These are phyloP conservation scores for Vararia minispora DNA, from an alignment of 768 basidiomycete genomes.

Conservation along the genomic window DNA sequence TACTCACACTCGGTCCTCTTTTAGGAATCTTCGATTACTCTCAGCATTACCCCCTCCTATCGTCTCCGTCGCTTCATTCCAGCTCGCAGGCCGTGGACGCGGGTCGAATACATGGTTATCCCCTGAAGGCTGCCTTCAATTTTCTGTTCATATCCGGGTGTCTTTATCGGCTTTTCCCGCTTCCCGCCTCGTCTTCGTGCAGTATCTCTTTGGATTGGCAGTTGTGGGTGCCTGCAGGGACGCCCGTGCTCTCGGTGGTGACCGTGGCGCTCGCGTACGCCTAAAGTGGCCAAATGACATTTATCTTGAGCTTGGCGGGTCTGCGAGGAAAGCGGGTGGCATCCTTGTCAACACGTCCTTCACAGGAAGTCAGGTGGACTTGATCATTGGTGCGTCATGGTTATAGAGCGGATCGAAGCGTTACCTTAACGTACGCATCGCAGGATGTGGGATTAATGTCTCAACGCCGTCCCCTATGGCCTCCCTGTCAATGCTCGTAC, in stretches of 20 bases:
- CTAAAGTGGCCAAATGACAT: conserved; percentile 98
- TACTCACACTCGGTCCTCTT: not conserved
- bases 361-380: conserved; percentile 53
- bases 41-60: conserved; percentile 61
- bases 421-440: conserved; percentile 3
- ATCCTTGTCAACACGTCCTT: conserved; percentile 87
- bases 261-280: conserved; percentile 44
- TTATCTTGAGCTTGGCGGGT: conserved; percentile 52
- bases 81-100: conserved; percentile 81
- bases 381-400: conserved; percentile 63
- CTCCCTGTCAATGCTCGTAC: conserved; percentile 64
- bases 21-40: conserved; percentile 69
- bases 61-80: conserved; percentile 77
- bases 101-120: conserved; percentile 90
- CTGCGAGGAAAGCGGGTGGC: conserved; percentile 77
- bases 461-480: conserved; percentile 73
- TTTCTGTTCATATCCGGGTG: conserved; percentile 64
- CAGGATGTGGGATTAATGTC: conserved; percentile 87
- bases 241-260: conserved; percentile 32
- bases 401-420: too few relatives aligned
- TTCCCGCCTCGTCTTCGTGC: conserved; percentile 76
- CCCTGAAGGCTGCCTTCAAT: conserved; percentile 78
- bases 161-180: conserved; percentile 39
- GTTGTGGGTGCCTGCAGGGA: conserved; percentile 79
- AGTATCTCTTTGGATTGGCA: conserved; percentile 86